Evolutionary conservation across 805 yeast species (phyloP), one percentile per base, ranked within the genome.

Genomic region (Yamadazyma tumulicola): DNA sequence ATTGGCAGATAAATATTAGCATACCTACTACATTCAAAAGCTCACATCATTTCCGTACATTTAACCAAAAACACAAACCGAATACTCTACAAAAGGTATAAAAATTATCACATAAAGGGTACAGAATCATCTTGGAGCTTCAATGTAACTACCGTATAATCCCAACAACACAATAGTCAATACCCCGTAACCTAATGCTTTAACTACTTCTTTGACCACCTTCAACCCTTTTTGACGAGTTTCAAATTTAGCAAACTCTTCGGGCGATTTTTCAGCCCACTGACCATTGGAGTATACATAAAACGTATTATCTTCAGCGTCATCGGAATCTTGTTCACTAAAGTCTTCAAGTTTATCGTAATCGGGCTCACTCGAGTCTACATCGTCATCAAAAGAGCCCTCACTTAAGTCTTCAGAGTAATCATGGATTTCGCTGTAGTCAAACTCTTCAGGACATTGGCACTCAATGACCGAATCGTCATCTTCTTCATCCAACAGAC

Each of bases 141-240:
- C 27, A 8, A 14, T 15, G 13, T 44, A 44, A 26, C 59, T 47
- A 12, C 69, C 69, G 46, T 61, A 64, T 5, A 52, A 42, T n/a
- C 64, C 67, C 32, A 64, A 48, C 1, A 62, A 67, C 8, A 53
- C 35, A 16, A 64, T 44, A 6, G 69, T 61, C 2, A 55, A 61
- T 8, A 49, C 24, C 4, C 47, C 59, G 38, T 64, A 64, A 8
- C 57, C 22, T 6, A 52, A 31, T 10, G 65, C 71, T 40, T 59
- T 64, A 5, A 47, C 51, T 10, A 47, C 38, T 41, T 64, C 71
- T 37, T 58, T 60, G 13, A 23, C 19, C 13, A 13, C 26, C 1
- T 45, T 31, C 23, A 26, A 35, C 11, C 25, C 23, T 25, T 35
- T 26, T 7, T 12, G 6, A 27, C 9, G 7, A 21, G 23, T 9